Percentiles rank a stretch among this genome's conserved stretches.
Evolutionary conservation across 345 rosid genomes (phyloP).

Genomic region (Bruguiera gymnorhiza): DNA sequence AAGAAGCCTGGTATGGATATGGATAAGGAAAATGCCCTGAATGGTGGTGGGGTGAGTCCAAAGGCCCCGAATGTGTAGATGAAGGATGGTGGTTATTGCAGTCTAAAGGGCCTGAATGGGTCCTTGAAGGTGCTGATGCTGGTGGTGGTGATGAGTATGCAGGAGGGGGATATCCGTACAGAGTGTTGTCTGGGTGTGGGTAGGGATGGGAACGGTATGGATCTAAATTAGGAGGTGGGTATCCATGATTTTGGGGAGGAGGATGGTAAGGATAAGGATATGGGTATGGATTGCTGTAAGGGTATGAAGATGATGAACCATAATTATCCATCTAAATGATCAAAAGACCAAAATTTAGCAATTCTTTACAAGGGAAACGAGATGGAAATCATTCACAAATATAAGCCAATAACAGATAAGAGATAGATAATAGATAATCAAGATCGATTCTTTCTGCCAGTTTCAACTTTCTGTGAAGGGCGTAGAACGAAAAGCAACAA

Average conservation of each 20-base stretch:
- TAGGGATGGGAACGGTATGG: slow-evolving; percentile 37
- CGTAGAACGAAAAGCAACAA: neutral
- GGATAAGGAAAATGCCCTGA: slow-evolving; percentile 45
- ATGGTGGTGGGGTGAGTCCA: slow-evolving; percentile 13
- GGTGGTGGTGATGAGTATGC: neutral
- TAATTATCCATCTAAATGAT: slow-evolving; percentile 35
- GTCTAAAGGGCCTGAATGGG: slow-evolving; percentile 16
- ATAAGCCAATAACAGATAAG: neutral
- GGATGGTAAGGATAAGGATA: slow-evolving; percentile 35
- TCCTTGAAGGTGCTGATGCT: slow-evolving; percentile 14
- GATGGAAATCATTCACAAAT: neutral
- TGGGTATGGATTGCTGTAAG: slow-evolving; percentile 42
- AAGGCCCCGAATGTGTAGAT: slow-evolving; percentile 15
- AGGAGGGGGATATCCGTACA: slow-evolving; percentile 22
- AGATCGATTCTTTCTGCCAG: neutral
- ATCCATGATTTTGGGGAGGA: slow-evolving; percentile 33
- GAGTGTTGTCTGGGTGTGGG: slow-evolving; percentile 27
- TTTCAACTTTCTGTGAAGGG: neutral
- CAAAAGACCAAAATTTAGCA: neutral
- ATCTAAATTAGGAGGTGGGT: slow-evolving; percentile 55
- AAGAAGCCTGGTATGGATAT: slow-evolving; percentile 33
- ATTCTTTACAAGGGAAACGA: slow-evolving; percentile 5
- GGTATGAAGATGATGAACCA: slow-evolving; percentile 22
- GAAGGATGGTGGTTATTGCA: slow-evolving; percentile 4
- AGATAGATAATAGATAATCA: neutral